Conservation (phyloP, 2,329 filamentous ascomycete species). For the Dothideomycetes sp. region DNA sequence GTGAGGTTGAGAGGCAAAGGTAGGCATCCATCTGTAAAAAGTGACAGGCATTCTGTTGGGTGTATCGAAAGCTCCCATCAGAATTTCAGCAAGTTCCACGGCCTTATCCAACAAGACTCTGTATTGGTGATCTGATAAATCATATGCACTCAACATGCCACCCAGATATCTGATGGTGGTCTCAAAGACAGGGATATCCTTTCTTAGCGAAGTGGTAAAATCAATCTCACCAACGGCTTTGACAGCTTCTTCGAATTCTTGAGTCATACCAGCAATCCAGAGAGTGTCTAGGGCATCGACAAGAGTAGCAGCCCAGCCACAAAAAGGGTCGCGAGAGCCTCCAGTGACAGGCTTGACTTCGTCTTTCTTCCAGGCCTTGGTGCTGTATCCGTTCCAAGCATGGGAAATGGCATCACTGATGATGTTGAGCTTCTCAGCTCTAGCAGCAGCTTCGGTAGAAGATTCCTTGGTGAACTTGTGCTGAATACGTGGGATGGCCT, state of each 20-base stretch:
- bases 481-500: slow-evolving; percentile 68
- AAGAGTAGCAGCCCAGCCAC: slow-evolving; percentile 80
- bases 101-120: slow-evolving; percentile 66
- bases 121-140: slow-evolving; percentile 66
- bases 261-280: slow-evolving; percentile 73
- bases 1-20: slow-evolving; percentile 53
- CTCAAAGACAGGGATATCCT: slow-evolving; percentile 81
- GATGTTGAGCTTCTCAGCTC: slow-evolving; percentile 53
- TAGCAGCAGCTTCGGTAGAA: slow-evolving; percentile 48
- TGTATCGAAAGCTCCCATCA: slow-evolving; percentile 80
- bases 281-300: slow-evolving; percentile 76
- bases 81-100: slow-evolving; percentile 65
- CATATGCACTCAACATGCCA: slow-evolving; percentile 75
- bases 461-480: slow-evolving; percentile 59
- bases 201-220: slow-evolving; percentile 61
- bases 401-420: slow-evolving; percentile 68
- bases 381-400: slow-evolving; percentile 74
- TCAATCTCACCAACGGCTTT: slow-evolving; percentile 64
- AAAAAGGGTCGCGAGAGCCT: slow-evolving; percentile 68
- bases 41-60: slow-evolving; percentile 86
- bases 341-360: slow-evolving; percentile 69
- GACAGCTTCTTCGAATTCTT: slow-evolving; percentile 73
- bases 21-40: slow-evolving; percentile 68
- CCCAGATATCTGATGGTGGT: slow-evolving; percentile 87
- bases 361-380: slow-evolving; percentile 75